Evolutionary conservation across 306 rosid species (phyloP).

Genomic region (Dryas alaskensis): DNA sequence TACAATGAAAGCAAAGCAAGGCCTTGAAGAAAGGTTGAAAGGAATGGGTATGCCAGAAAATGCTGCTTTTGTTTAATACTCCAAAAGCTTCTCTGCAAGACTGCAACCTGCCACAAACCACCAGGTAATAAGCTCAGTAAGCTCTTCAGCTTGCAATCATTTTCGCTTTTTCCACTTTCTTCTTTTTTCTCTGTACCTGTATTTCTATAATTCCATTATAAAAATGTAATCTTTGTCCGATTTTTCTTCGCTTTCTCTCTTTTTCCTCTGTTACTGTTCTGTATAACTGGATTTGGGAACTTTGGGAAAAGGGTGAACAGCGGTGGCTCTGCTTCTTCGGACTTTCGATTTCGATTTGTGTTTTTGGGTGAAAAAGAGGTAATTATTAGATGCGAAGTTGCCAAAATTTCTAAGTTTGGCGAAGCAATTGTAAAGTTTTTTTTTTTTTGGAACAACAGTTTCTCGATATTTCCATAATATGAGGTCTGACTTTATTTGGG

Average conservation of each 20-base stretch:
- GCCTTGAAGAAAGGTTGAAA: neutral
- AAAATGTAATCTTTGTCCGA: neutral
- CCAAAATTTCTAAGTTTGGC: conserved; percentile 9
- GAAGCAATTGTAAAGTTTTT: neutral
- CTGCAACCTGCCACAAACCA: neutral
- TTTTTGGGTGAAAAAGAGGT: neutral
- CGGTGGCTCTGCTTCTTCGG: neutral
- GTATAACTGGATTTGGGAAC: neutral
- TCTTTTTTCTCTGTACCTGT: neutral
- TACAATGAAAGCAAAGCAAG: neutral
- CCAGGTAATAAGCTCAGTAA: conserved; percentile 10
- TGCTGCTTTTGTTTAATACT: neutral
- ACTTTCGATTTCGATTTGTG: neutral
- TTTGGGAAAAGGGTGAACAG: neutral
- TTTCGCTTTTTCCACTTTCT: neutral
- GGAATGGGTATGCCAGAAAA: neutral
- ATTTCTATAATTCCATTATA: neutral
- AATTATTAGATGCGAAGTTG: neutral
- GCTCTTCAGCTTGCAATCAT: neutral
- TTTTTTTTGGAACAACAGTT: neutral
- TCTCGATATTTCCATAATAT: neutral
- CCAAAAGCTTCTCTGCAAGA: conserved; percentile 7
- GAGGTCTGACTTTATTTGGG: conserved; percentile 21
- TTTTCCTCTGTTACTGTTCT: too few species aligned
- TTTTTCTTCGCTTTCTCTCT: neutral